These are phyloP conservation scores for Trichoderma arundinaceum DNA, from an alignment of 2,329 filamentous ascomycete species.

Conservation along the genomic window DNA sequence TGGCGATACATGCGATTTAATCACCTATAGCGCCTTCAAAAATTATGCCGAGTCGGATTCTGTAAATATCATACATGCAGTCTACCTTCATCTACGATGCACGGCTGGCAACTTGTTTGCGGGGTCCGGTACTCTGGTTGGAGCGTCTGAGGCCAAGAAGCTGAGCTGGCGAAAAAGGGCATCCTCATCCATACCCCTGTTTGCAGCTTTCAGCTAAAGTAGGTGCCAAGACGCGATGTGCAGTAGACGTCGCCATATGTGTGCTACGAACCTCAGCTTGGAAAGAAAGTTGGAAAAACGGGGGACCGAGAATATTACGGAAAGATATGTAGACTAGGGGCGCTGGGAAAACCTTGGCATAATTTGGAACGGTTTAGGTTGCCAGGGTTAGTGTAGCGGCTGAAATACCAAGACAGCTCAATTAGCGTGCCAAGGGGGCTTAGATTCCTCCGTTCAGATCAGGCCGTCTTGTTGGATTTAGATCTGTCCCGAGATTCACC, in stretches of 20 bases:
- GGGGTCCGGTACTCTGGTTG: not conserved
- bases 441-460: not conserved
- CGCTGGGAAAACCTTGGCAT: not conserved
- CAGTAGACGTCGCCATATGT: not conserved
- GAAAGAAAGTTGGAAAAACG: not conserved
- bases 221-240: slow-evolving; percentile 16
- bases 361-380: not conserved
- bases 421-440: not conserved
- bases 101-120: slow-evolving; percentile 2
- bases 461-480: slow-evolving; percentile 15
- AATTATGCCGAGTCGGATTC: not conserved
- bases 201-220: slow-evolving; percentile 14
- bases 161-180: not conserved
- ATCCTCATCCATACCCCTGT: not conserved
- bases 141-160: not conserved
- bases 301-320: slow-evolving; percentile 18
- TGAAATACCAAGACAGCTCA: not conserved
- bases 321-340: not conserved
- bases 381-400: not conserved
- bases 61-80: not conserved
- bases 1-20: not conserved
- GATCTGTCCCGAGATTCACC: slow-evolving; percentile 11
- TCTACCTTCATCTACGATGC: not conserved
- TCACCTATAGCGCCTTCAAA: not conserved
- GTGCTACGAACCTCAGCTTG: not conserved